Percentiles rank a stretch among this genome's conserved stretches.
These are phyloP conservation scores for Lasiodiplodia citricola DNA, from an alignment of 2,329 filamentous ascomycete genomes.

Conservation along the genomic window DNA sequence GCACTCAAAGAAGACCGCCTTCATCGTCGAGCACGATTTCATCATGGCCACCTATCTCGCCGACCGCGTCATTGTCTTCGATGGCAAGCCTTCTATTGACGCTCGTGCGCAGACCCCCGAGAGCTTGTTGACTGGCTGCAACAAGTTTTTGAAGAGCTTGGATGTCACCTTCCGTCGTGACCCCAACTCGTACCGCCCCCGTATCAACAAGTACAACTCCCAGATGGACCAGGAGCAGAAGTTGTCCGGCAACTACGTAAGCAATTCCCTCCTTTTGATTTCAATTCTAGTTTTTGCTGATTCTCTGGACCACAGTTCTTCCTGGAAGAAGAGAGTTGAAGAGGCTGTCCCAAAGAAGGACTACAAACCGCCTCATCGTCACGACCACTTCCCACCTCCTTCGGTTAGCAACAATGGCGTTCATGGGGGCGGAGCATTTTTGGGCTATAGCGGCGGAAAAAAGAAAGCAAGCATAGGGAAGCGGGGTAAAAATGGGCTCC, in stretches of 20 bases:
- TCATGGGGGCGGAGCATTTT: conserved; percentile 20
- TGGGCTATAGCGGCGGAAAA: conserved; percentile 29
- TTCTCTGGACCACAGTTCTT: conserved; percentile 70
- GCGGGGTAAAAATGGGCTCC: conserved; percentile 41
- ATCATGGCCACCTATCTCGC: conserved; percentile 88
- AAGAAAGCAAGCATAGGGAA: conserved; percentile 45
- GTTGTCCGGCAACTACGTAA: conserved; percentile 84
- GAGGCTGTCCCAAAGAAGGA: conserved; percentile 62
- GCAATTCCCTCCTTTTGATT: conserved; percentile 42
- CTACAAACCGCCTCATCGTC: conserved; percentile 34
- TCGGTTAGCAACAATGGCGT: conserved; percentile 18
- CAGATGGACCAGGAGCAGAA: conserved; percentile 99
- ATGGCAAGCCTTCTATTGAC: conserved; percentile 87
- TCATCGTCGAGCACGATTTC: conserved; percentile 99
- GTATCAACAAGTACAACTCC: conserved; percentile 96
- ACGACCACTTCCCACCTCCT: conserved; percentile 20
- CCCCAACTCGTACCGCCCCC: conserved; percentile 91
- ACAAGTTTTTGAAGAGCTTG: conserved; percentile 93
- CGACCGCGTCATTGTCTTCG: conserved; percentile 98
- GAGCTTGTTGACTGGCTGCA: conserved; percentile 93
- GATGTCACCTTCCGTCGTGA: conserved; percentile 99
- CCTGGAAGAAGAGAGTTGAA: conserved; percentile 84
- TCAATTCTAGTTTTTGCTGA: background rate
- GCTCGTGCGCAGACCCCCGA: conserved; percentile 89
- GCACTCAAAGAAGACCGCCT: conserved; percentile 99